phyloP scores from a whole-genome alignment of 257 asterid genomes.

The Datura wrightii region DNA sequence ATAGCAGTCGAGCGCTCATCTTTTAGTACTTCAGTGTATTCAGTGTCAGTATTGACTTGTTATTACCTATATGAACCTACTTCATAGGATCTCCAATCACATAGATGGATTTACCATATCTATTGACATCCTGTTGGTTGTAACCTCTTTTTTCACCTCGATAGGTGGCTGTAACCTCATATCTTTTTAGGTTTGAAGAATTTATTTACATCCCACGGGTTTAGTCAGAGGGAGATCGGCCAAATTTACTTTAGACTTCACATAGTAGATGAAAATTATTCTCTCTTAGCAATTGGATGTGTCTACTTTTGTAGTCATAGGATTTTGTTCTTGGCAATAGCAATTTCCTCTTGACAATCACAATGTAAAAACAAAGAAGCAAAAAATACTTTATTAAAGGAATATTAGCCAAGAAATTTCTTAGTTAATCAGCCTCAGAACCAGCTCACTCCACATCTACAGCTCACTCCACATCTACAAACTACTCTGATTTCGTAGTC shows the following conservation, averaged over 20 bases:
- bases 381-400: not conserved
- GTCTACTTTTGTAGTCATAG: not conserved
- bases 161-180: not conserved
- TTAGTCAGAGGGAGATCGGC: not conserved
- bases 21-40: not conserved
- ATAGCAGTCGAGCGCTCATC: not conserved
- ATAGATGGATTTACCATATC: not conserved
- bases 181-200: not conserved
- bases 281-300: not conserved
- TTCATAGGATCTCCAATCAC: no score
- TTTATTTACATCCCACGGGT: not conserved
- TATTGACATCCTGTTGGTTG: not conserved
- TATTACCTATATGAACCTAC: not conserved
- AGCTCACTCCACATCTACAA: not conserved
- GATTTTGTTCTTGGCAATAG: not conserved
- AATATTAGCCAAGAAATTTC: not conserved
- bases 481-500: not conserved
- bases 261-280: not conserved
- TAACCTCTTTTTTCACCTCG: not conserved
- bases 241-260: constrained; percentile 7
- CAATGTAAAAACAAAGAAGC: not conserved
- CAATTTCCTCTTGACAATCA: not conserved
- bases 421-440: not conserved
- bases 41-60: not conserved
- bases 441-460: not conserved